Conservation (phyloP, 805 yeast species). For the Yamadazyma sp. region DNA sequence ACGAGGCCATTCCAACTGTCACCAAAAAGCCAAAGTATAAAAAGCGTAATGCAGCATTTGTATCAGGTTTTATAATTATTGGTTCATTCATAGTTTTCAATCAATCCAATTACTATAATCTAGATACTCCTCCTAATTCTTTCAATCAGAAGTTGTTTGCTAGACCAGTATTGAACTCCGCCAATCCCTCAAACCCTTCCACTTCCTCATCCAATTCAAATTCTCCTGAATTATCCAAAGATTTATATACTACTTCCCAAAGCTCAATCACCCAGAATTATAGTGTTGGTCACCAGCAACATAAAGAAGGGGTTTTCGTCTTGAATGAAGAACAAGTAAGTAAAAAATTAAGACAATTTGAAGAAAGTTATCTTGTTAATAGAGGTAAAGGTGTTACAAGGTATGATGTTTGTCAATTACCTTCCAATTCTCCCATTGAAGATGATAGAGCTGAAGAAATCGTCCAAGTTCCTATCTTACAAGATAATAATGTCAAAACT, state of each 20-base stretch:
- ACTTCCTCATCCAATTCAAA: not conserved
- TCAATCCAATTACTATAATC: constrained; percentile 38
- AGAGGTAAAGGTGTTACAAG: constrained; percentile 85
- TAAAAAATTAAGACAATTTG: constrained; percentile 61
- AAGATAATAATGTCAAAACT: constrained; percentile 53
- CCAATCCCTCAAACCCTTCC: not conserved
- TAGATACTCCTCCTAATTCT: constrained; percentile 26
- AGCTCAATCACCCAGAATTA: constrained; percentile 41
- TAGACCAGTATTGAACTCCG: constrained; percentile 2
- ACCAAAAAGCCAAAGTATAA: constrained; percentile 8
- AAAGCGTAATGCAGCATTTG: constrained; percentile 35
- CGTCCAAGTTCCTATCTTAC: constrained; percentile 65
- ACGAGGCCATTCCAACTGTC: not conserved
- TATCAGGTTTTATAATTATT: constrained; percentile 41
- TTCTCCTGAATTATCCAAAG: constrained; percentile 7
- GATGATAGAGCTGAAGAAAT: constrained; percentile 88
- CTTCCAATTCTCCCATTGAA: constrained; percentile 91
- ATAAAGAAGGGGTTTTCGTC: constrained; percentile 54
- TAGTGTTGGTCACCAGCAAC: constrained; percentile 42
- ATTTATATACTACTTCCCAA: constrained; percentile 40
- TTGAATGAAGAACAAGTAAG: constrained; percentile 72
- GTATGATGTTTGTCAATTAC: constrained; percentile 85
- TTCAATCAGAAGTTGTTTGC: constrained; percentile 17
- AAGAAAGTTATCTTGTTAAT: constrained; percentile 76
- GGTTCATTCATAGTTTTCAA: constrained; percentile 41